Base-by-base conservation (phyloP, 352 stramenopile genomes). In the Sclerospora graminicola region DNA sequence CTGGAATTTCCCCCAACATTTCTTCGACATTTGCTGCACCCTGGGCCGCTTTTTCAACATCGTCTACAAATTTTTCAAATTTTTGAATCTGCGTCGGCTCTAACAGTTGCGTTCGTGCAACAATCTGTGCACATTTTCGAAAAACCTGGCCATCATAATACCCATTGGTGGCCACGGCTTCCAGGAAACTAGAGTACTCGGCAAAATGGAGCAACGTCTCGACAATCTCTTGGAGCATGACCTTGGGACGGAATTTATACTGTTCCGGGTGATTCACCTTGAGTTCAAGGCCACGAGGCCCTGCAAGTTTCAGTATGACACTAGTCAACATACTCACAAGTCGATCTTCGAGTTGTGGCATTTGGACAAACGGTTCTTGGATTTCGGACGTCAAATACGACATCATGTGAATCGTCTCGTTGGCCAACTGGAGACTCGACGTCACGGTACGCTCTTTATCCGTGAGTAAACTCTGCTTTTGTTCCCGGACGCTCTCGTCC, bases 371-470 rank as follows among this genome's bases (percentile, higher is more conserved):
- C 28, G 97, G 86, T 23, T 79, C 70, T 46, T 95, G 89, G 28
- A 91, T 83, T 61, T 98, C 93, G 2, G 88, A 96, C 51, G 93
- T 97, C 44, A 98, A 57, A 42, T 97, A 98, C 19, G 88, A 94
- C 73, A 99, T 87, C 94, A 99, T 98, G 69, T 97, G 85, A 42
- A 98, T 89, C 5, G 96, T 98, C 45, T 98, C 96, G 60, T 98
- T 98, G 47, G 93, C 97, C 0, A 99, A 66, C 36, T 95, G 83
- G 40, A 98, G 66, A 39, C 87, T 94, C 33, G 82, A 89, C 24
- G 89, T 96, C 14, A 98, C 91, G 11, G 78, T 91, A 15, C 84
- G 80, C 53, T 96, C 86, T 38, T 95, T 94, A 41, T 95, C 86
- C 4, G 85, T 63, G 9, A 92, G 55, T 8, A 94, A 45, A 39